A percentile compares a stretch with the other conserved stretches of the same genome.
phyloP scores from a whole-genome alignment of 1,139 yeast species.

The Starmera stellimalicola region DNA sequence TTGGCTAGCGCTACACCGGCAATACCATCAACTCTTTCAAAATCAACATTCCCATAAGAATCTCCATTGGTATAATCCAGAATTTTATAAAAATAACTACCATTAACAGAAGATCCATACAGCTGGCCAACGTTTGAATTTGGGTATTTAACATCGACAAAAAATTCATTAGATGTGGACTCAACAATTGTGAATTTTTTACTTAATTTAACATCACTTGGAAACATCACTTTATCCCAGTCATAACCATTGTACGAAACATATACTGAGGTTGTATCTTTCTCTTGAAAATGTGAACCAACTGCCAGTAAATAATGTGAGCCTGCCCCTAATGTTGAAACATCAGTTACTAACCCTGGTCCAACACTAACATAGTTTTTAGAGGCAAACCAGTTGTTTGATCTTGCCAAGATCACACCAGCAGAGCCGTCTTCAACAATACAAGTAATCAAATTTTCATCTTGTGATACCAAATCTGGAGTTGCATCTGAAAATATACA shows the following conservation, averaged over 20 bases:
- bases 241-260: slow-evolving; percentile 46
- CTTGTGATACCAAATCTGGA: slow-evolving; percentile 22
- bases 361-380: slow-evolving; percentile 22
- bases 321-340: slow-evolving; percentile 40
- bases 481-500: slow-evolving; percentile 46
- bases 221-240: slow-evolving; percentile 43
- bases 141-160: slow-evolving; percentile 33
- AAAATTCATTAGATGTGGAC: slow-evolving; percentile 46
- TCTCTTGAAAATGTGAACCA: slow-evolving; percentile 33
- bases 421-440: slow-evolving; percentile 27
- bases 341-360: slow-evolving; percentile 22
- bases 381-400: slow-evolving; percentile 44
- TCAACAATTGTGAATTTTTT: slow-evolving; percentile 38
- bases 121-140: slow-evolving; percentile 28
- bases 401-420: slow-evolving; percentile 32
- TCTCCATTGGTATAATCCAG: slow-evolving; percentile 37
- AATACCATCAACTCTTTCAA: slow-evolving; percentile 42
- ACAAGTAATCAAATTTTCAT: slow-evolving; percentile 39
- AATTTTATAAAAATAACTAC: slow-evolving; percentile 41
- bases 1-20: slow-evolving; percentile 67
- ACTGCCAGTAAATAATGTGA: slow-evolving; percentile 44
- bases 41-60: slow-evolving; percentile 26
- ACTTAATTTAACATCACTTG: slow-evolving; percentile 25
- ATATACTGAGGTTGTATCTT: slow-evolving; percentile 31
- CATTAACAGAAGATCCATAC: slow-evolving; percentile 50